Conservation (phyloP, 345 rosid genomes). For the Syzygium aqueum region DNA sequence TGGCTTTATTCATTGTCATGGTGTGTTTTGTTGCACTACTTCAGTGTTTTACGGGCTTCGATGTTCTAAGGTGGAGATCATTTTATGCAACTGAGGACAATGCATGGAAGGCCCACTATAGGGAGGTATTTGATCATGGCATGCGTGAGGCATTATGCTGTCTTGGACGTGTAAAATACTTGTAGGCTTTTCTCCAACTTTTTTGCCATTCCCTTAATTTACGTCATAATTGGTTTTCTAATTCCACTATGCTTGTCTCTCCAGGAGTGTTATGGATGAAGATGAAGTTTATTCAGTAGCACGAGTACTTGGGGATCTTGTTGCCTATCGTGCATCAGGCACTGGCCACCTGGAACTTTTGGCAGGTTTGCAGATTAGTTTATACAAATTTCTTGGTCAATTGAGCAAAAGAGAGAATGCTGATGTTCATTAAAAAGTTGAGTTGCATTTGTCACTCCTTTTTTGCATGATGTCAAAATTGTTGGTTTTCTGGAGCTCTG, state of each 20-base stretch:
- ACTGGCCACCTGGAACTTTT: slow-evolving; percentile 89
- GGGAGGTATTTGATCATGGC: slow-evolving; percentile 88
- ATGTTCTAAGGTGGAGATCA: slow-evolving; percentile 76
- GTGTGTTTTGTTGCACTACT: slow-evolving; percentile 46
- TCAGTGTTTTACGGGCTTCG: slow-evolving; percentile 73
- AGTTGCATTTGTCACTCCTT: neutral
- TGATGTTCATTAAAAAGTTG: neutral
- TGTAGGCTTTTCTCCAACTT: slow-evolving; percentile 30
- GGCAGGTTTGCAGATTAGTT: slow-evolving; percentile 39
- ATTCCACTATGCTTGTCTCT: slow-evolving; percentile 4
- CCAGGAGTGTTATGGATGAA: slow-evolving; percentile 60
- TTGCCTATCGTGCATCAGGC: slow-evolving; percentile 87
- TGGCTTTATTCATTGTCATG: slow-evolving; percentile 34
- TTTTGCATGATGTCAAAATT: neutral
- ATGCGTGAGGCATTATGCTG: slow-evolving; percentile 96
- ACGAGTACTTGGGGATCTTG: slow-evolving; percentile 76
- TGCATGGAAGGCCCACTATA: slow-evolving; percentile 91
- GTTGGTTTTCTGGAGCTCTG: neutral
- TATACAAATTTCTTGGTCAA: neutral
- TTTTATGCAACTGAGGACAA: slow-evolving; percentile 79
- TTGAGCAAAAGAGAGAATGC: neutral
- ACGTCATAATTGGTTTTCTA: neutral
- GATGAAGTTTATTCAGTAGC: slow-evolving; percentile 91
- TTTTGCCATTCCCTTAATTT: slow-evolving; percentile 1
- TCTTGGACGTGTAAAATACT: slow-evolving; percentile 67